A percentile compares a stretch with the other conserved stretches of the same genome.
Evolutionary conservation across 345 rosid species (phyloP).

Genomic region (Diplotaxis tenuifolia): DNA sequence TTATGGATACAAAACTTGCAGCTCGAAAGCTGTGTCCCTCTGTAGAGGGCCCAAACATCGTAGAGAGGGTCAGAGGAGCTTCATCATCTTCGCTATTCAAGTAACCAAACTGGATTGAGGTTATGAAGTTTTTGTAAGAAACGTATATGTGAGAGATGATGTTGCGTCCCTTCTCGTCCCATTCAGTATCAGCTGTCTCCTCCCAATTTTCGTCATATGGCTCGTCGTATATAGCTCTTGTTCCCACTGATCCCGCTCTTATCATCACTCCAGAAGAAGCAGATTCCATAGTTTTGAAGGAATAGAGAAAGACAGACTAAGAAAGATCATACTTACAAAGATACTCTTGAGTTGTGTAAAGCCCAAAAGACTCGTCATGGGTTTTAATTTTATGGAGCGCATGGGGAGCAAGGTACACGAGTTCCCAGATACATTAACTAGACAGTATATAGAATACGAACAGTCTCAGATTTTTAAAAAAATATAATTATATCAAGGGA

Average conservation of each 20-base stretch:
- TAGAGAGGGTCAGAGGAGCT: background rate
- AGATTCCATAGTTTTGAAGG: background rate
- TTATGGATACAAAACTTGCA: too few relatives aligned
- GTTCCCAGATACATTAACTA: background rate
- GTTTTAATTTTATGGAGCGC: background rate
- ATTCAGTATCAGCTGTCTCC: background rate
- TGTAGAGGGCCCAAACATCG: background rate
- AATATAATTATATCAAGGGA: background rate
- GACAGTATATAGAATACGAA: background rate
- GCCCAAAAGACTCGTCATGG: background rate
- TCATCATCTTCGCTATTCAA: background rate
- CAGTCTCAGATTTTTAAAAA: background rate
- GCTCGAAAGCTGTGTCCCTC: background rate
- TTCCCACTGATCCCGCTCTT: background rate
- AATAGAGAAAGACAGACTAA: background rate
- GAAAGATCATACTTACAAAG: background rate
- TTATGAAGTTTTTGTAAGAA: background rate
- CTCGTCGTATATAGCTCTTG: background rate
- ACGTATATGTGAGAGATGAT: background rate
- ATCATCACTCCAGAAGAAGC: background rate
- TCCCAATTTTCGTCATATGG: background rate
- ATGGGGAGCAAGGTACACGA: constrained; percentile 37
- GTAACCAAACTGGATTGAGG: background rate
- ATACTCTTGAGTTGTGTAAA: too few relatives aligned
- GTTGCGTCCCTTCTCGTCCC: background rate